A percentile compares a stretch with the other conserved stretches of the same genome.
Conservation (phyloP, 192 early-diverging fungal genomes). For the Dispira simplex region DNA sequence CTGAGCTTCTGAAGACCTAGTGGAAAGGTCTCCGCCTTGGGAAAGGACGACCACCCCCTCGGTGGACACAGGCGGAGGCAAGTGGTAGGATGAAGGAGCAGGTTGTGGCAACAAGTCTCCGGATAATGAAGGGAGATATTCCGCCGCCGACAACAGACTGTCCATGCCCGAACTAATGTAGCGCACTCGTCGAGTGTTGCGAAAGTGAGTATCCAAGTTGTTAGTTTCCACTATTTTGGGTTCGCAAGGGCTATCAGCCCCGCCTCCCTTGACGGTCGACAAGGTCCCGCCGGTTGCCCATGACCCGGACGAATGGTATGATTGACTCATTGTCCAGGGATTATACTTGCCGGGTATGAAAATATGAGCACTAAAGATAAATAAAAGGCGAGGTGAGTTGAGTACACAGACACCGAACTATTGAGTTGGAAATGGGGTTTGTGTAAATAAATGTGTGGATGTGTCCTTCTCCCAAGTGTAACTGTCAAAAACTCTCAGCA, state of each 20-base stretch:
- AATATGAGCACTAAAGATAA: too few relatives aligned
- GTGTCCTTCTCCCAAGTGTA: too few relatives aligned
- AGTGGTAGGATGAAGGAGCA: not conserved
- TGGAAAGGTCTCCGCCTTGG: not conserved
- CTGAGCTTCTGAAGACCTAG: not conserved
- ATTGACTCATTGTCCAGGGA: too few relatives aligned
- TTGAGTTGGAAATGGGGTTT: too few relatives aligned
- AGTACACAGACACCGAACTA: too few relatives aligned
- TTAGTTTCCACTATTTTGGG: not conserved
- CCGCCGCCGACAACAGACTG: constrained; percentile 2
- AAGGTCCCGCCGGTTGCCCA: too few relatives aligned
- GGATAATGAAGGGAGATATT: not conserved
- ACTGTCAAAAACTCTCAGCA: too few relatives aligned
- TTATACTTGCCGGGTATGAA: too few relatives aligned
- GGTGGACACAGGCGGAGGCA: not conserved
- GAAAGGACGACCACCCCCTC: not conserved
- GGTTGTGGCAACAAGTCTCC: not conserved
- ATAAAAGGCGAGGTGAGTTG: too few relatives aligned
- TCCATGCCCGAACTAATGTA: constrained; percentile 8
- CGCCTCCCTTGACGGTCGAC: not conserved
- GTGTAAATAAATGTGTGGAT: too few relatives aligned
- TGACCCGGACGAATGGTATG: too few relatives aligned
- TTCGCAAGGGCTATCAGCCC: not conserved
- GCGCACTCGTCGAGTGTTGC: not conserved
- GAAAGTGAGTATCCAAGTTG: constrained; percentile 2